Conservation (phyloP, 177 flowering plant species). For the Viscum album region DNA sequence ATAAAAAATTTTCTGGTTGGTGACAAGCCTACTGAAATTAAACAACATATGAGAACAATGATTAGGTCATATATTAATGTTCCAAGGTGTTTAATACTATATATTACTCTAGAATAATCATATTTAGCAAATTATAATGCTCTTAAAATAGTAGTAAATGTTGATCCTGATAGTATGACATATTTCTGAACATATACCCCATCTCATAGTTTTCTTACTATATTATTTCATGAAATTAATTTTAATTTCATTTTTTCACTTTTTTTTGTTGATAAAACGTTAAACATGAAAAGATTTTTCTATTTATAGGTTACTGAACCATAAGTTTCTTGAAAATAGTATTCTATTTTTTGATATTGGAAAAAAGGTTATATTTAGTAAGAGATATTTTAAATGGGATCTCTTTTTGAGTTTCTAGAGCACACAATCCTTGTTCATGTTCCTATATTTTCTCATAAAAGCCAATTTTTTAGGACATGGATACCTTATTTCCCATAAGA, state of each 20-base stretch:
- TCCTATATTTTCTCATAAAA: too few relatives aligned
- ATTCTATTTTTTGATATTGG: too few relatives aligned
- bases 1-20: constrained; percentile 97
- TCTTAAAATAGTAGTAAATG: constrained; percentile 84
- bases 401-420: too few relatives aligned
- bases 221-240: too few relatives aligned
- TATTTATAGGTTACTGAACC: background rate
- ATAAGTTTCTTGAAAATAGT: too few relatives aligned
- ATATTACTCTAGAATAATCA: constrained; percentile 84
- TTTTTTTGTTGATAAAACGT: background rate
- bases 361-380: too few relatives aligned
- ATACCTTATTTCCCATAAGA: too few relatives aligned
- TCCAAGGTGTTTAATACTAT: constrained; percentile 72
- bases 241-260: background rate
- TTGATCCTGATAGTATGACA: constrained; percentile 79
- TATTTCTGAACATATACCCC: background rate
- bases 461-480: too few relatives aligned
- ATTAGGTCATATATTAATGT: constrained; percentile 79
- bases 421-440: too few relatives aligned
- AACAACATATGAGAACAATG: constrained; percentile 83
- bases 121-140: constrained; percentile 98
- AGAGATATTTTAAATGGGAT: too few relatives aligned
- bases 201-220: background rate
- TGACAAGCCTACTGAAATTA: constrained; percentile 92
- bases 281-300: background rate